These are phyloP conservation scores for Anisodus acutangulus DNA, from an alignment of 257 asterid genomes.

Conservation along the genomic window DNA sequence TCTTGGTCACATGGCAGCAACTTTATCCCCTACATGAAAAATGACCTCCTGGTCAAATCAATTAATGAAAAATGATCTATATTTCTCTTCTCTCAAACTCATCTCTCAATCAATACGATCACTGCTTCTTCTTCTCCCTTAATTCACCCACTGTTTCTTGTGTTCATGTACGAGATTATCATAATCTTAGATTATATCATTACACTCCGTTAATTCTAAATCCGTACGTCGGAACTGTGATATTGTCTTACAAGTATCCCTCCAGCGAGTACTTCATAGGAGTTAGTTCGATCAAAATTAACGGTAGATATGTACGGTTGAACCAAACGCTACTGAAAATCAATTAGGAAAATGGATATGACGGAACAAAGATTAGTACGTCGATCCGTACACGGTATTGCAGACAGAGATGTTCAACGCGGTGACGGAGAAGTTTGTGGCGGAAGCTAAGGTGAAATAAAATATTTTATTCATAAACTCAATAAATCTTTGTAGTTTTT, in stretches of 20 bases:
- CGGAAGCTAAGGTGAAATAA: constrained; percentile 26
- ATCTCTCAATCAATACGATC: too few species aligned
- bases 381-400: constrained; percentile 37
- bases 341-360: constrained; percentile 33
- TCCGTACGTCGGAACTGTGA: constrained; percentile 29
- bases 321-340: constrained; percentile 37
- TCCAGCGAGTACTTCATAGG: constrained; percentile 49
- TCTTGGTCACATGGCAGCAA: too few species aligned
- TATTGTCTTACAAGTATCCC: constrained; percentile 29
- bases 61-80: too few species aligned
- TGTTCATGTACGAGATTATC: too few species aligned
- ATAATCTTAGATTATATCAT: too few species aligned
- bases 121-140: too few species aligned
- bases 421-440: constrained; percentile 32
- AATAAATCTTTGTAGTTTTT: too few species aligned
- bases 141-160: too few species aligned
- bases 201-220: constrained; percentile 39
- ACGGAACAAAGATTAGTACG: constrained; percentile 42
- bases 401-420: constrained; percentile 39
- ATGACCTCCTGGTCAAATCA: too few species aligned
- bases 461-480: too few species aligned
- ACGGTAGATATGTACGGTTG: constrained; percentile 31
- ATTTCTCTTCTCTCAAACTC: too few species aligned
- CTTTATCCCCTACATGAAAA: too few species aligned
- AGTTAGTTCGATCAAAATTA: constrained; percentile 36